Conservation (phyloP, 768 basidiomycete genomes). For the Suillus clintonianus region DNA sequence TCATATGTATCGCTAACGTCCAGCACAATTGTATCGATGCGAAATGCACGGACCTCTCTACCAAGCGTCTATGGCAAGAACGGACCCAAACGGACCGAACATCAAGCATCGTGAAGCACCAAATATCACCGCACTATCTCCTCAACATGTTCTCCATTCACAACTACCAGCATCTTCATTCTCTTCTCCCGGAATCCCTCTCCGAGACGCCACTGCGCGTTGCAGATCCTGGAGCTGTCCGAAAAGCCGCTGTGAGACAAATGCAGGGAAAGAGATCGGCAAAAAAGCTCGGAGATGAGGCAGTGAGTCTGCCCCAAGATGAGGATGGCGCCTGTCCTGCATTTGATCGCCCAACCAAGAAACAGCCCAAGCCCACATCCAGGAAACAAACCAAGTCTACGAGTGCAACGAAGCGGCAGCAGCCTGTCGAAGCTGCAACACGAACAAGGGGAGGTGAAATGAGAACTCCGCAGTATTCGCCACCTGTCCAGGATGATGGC, state of each 20-base stretch:
- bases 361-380: not conserved
- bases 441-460: not conserved
- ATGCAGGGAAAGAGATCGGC: not conserved
- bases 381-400: not conserved
- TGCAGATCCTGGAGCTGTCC: not conserved
- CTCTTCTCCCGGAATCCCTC: conserved; percentile 4
- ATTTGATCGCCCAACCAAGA: not conserved
- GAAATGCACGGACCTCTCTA: conserved; percentile 3
- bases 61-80: conserved; percentile 9
- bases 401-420: not conserved
- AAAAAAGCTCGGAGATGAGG: not conserved
- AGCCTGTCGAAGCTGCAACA: not conserved
- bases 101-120: conserved; percentile 6
- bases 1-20: conserved; percentile 15
- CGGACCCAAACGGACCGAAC: conserved; percentile 6
- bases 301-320: not conserved
- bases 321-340: not conserved
- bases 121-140: conserved; percentile 9
- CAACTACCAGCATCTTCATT: conserved; percentile 14
- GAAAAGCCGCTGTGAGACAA: not conserved
- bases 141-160: conserved; percentile 19
- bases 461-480: not conserved
- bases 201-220: not conserved
- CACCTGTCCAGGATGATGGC: not conserved
- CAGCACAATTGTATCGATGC: conserved; percentile 17